These are phyloP conservation scores for Grigorovia humatica DNA, from an alignment of 805 yeast genomes.

Conservation along the genomic window DNA sequence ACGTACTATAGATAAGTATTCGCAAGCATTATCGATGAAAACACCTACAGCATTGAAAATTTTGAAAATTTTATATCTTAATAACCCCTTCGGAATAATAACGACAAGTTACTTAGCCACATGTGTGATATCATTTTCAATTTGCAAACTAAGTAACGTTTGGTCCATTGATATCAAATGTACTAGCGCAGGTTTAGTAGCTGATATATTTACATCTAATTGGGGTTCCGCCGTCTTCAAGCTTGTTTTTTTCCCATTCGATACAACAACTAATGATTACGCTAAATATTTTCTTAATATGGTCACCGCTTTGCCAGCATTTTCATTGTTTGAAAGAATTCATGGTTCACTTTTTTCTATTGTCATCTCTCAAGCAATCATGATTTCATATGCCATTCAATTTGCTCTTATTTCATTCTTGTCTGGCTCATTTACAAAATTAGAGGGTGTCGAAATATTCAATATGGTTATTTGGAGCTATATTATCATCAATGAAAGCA, in stretches of 20 bases:
- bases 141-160: background rate
- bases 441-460: constrained; percentile 1
- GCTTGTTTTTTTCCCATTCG: constrained; percentile 1
- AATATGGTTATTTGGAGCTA: constrained; percentile 1
- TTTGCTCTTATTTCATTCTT: background rate
- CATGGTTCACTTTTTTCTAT: constrained; percentile 1
- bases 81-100: background rate
- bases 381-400: background rate
- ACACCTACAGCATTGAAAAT: background rate
- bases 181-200: background rate
- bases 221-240: background rate
- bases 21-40: background rate
- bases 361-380: background rate
- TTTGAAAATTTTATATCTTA: no score
- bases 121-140: background rate
- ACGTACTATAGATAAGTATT: no score
- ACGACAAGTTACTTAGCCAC: background rate
- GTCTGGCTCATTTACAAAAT: background rate
- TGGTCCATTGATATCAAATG: background rate
- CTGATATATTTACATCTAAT: background rate
- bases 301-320: background rate
- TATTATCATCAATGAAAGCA: constrained; percentile 1
- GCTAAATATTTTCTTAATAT: no score
- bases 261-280: background rate
- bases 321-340: constrained; percentile 1